Conservation (phyloP, 106 monocot genomes). For the Allium fistulosum region DNA sequence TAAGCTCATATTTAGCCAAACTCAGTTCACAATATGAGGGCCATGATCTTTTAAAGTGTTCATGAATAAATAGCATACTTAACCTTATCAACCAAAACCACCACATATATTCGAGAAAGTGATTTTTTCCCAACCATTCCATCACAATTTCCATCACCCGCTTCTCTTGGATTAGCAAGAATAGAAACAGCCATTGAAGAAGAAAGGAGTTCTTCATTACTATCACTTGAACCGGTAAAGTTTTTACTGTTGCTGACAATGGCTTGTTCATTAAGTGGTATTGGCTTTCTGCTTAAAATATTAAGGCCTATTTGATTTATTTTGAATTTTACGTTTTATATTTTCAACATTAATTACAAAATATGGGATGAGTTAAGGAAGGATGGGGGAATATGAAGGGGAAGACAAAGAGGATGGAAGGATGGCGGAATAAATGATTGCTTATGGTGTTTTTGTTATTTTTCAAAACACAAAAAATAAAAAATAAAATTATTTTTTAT, state of each 20-base stretch:
- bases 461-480: too few species aligned
- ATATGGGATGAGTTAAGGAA: too few species aligned
- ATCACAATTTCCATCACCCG: conserved; percentile 45
- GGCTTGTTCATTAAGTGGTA: conserved; percentile 35
- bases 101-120: conserved; percentile 60
- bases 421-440: too few species aligned
- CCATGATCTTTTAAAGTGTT: conserved; percentile 36
- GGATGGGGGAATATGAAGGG: too few species aligned
- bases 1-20: conserved; percentile 13
- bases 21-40: conserved; percentile 41
- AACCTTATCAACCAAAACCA: conserved; percentile 55
- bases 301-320: too few species aligned
- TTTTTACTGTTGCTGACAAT: conserved; percentile 28
- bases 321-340: too few species aligned
- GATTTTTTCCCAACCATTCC: conserved; percentile 46
- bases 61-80: conserved; percentile 75
- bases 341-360: too few species aligned
- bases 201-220: conserved; percentile 9
- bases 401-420: too few species aligned
- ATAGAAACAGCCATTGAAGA: conserved; percentile 69
- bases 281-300: conserved; percentile 13
- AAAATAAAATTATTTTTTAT: too few species aligned
- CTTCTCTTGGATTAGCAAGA: conserved; percentile 77
- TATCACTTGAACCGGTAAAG: conserved; percentile 18
- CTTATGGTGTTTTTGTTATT: too few species aligned